Evolutionary conservation across 257 asterid species (phyloP).

Genomic region (Rauvolfia tetraphylla): DNA sequence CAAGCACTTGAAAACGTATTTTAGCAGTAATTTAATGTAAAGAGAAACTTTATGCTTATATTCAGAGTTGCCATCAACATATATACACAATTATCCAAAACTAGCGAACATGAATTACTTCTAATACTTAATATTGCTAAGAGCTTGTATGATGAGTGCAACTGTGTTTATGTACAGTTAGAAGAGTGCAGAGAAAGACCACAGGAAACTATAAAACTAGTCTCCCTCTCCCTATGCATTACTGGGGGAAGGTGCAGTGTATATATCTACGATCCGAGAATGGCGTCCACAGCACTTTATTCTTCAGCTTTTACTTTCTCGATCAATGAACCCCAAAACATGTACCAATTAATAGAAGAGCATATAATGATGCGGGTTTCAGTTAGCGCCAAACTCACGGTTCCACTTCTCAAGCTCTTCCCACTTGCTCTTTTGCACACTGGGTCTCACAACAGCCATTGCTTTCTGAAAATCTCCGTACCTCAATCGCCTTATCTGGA

Average conservation of each 20-base stretch:
- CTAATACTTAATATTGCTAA: too few relatives aligned
- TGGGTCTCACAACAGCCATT: conserved; percentile 73
- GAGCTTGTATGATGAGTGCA: neutral
- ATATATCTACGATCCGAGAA: too few relatives aligned
- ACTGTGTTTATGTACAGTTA: neutral
- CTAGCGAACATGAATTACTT: too few relatives aligned
- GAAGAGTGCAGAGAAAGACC: neutral
- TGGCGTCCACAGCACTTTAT: neutral
- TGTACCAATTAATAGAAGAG: neutral
- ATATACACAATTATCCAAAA: neutral
- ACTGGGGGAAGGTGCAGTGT: neutral
- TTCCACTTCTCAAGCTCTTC: conserved; percentile 91
- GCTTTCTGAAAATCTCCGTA: conserved; percentile 83
- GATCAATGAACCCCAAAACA: neutral
- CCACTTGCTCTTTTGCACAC: conserved; percentile 92
- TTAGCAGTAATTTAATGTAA: neutral
- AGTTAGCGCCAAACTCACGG: conserved; percentile 76
- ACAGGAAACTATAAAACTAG: neutral
- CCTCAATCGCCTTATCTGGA: conserved; percentile 73
- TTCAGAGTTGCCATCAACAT: neutral
- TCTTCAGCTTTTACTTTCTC: neutral
- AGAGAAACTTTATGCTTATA: neutral
- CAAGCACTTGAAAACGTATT: too few relatives aligned
- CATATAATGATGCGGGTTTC: conserved; percentile 1
- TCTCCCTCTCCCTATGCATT: neutral